Percentiles rank a stretch among this genome's conserved stretches.
Conservation (phyloP, 2,329 filamentous ascomycete species). For the Elsinoe necatrix region DNA sequence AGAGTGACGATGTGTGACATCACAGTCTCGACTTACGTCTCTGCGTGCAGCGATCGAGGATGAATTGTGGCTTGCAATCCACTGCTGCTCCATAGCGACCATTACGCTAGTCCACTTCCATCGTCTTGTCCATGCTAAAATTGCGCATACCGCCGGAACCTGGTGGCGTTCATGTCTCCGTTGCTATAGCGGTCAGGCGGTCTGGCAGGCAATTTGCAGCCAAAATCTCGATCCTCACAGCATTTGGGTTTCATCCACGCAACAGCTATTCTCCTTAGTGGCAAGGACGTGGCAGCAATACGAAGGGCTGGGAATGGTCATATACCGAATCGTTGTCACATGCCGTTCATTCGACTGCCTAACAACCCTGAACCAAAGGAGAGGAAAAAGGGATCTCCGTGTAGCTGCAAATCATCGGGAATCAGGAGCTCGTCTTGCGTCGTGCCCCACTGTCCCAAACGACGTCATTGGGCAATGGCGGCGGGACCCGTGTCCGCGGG, state of each 20-base stretch:
- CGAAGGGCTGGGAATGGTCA: background rate
- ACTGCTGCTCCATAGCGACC: conserved; percentile 13
- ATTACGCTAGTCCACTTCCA: conserved; percentile 4
- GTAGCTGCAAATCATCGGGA: conserved; percentile 6
- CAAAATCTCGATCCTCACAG: background rate
- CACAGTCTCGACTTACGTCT: background rate
- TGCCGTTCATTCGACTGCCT: background rate
- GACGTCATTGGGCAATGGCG: conserved; percentile 11
- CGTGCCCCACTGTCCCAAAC: background rate
- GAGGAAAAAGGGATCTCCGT: background rate
- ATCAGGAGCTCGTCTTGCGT: background rate
- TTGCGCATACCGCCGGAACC: conserved; percentile 10
- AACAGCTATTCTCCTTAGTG: background rate
- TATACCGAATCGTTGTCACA: background rate
- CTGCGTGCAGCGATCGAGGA: conserved; percentile 2
- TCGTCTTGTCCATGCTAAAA: background rate
- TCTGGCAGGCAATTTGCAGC: background rate
- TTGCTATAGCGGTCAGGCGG: conserved; percentile 2
- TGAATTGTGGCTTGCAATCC: background rate
- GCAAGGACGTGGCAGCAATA: background rate
- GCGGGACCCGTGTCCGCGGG: conserved; percentile 3
- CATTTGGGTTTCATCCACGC: background rate
- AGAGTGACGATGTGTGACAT: background rate
- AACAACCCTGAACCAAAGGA: background rate
- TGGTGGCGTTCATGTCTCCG: conserved; percentile 3